Percentiles rank a stretch among this genome's conserved stretches.
Evolutionary conservation across 352 stramenopile genomes (phyloP).

Genomic region (Phytophthora ohioensis): DNA sequence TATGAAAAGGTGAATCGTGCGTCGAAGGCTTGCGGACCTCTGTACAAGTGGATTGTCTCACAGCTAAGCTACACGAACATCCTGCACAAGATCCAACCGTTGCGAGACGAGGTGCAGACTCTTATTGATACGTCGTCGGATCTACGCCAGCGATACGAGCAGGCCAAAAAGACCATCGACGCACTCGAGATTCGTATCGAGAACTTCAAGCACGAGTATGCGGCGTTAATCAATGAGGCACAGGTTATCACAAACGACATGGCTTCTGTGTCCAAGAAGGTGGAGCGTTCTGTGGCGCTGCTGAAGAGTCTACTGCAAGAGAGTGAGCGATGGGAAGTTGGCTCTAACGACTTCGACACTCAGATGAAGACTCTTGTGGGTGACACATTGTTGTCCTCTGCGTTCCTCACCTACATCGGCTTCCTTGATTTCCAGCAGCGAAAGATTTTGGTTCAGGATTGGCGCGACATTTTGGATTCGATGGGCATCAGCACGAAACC

Average conservation of each 20-base stretch:
- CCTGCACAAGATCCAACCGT: constrained; percentile 98
- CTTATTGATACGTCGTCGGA: constrained; percentile 96
- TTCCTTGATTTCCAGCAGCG: constrained; percentile 99
- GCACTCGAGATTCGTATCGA: constrained; percentile 96
- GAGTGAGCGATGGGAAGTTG: constrained; percentile 98
- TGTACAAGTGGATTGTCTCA: constrained; percentile 99
- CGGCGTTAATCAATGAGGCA: constrained; percentile 96
- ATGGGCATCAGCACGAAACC: constrained; percentile 91
- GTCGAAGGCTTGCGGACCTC: constrained; percentile 97
- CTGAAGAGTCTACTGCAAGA: constrained; percentile 98
- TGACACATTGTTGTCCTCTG: constrained; percentile 96
- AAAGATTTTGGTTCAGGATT: constrained; percentile 94
- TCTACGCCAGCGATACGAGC: constrained; percentile 93
- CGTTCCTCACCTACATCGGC: constrained; percentile 98
- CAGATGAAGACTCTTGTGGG: constrained; percentile 98
- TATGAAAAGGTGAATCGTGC: constrained; percentile 94
- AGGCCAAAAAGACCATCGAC: constrained; percentile 94
- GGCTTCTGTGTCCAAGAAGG: constrained; percentile 97
- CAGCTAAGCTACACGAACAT: constrained; percentile 99
- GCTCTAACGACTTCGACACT: constrained; percentile 96
- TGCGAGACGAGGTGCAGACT: constrained; percentile 98
- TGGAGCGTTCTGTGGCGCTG: constrained; percentile 97
- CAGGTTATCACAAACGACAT: constrained; percentile 99
- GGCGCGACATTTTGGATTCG: constrained; percentile 94
- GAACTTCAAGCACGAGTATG: constrained; percentile 99